phyloP scores from a whole-genome alignment of 345 rosid species.

The Citropsis articulata region DNA sequence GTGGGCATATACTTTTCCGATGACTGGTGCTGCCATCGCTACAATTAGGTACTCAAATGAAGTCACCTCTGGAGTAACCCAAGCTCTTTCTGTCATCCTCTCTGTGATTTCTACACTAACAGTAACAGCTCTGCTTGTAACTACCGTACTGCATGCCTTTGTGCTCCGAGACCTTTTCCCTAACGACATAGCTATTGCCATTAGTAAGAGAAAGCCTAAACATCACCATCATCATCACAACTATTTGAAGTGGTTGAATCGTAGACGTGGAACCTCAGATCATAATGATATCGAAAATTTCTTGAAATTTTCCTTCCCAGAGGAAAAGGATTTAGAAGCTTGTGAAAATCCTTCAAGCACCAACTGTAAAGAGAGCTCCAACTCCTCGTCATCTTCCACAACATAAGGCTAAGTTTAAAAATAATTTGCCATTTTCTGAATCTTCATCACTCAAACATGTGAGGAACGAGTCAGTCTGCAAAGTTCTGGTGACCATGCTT shows the following conservation, averaged over 20 bases:
- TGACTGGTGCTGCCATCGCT: constrained; percentile 67
- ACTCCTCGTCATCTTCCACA: neutral
- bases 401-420: neutral
- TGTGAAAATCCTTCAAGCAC: neutral
- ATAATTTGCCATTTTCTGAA: constrained; percentile 22
- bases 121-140: constrained; percentile 44
- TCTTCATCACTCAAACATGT: constrained; percentile 24
- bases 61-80: constrained; percentile 43
- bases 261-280: constrained; percentile 40
- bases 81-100: constrained; percentile 38
- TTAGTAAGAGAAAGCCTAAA: constrained; percentile 51
- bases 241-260: constrained; percentile 45
- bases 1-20: constrained; percentile 97
- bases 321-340: constrained; percentile 44
- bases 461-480: constrained; percentile 26
- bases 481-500: constrained; percentile 27
- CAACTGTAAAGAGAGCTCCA: neutral
- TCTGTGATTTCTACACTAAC: constrained; percentile 45
- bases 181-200: constrained; percentile 74
- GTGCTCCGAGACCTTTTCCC: constrained; percentile 51
- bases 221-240: constrained; percentile 19
- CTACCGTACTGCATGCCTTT: constrained; percentile 54
- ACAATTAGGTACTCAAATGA: constrained; percentile 60
- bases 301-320: constrained; percentile 34
- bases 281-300: constrained; percentile 41